These are phyloP conservation scores for Peronospora tabacina DNA, from an alignment of 352 stramenopile genomes.

Conservation along the genomic window DNA sequence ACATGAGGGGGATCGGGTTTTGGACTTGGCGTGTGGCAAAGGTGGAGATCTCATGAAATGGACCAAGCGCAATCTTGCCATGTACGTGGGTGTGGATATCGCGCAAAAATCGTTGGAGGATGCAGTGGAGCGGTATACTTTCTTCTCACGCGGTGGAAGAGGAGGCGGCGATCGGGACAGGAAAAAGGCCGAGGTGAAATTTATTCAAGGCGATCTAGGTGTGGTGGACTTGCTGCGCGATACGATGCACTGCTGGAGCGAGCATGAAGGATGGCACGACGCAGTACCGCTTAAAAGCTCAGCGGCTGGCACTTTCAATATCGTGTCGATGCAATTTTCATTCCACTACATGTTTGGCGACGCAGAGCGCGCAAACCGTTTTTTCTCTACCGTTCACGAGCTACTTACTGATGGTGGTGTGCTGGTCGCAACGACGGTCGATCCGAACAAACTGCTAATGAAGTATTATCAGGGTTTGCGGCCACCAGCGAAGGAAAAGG, in stretches of 20 bases:
- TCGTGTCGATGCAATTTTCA: slow-evolving; percentile 98
- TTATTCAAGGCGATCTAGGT: slow-evolving; percentile 74
- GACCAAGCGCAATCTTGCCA: slow-evolving; percentile 81
- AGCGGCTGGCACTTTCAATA: slow-evolving; percentile 78
- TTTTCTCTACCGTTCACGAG: slow-evolving; percentile 91
- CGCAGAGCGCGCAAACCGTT: slow-evolving; percentile 80
- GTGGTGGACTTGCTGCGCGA: slow-evolving; percentile 59
- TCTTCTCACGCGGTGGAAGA: slow-evolving; percentile 42
- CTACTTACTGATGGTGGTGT: slow-evolving; percentile 89
- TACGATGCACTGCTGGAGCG: slow-evolving; percentile 63
- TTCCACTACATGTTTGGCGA: slow-evolving; percentile 99
- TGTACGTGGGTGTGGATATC: slow-evolving; percentile 98
- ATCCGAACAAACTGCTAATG: slow-evolving; percentile 88
- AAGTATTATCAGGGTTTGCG: slow-evolving; percentile 74
- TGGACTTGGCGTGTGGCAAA: slow-evolving; percentile 98
- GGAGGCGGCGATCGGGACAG: slow-evolving; percentile 12
- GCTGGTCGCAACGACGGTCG: slow-evolving; percentile 96
- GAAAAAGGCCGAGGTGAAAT: slow-evolving; percentile 66
- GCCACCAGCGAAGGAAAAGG: slow-evolving; percentile 19
- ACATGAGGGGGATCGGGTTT: slow-evolving; percentile 75
- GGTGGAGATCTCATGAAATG: slow-evolving; percentile 98
- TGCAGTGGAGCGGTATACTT: slow-evolving; percentile 79
- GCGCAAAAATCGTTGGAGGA: slow-evolving; percentile 94
- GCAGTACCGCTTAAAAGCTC: slow-evolving; percentile 36
- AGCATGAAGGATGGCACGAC: slow-evolving; percentile 50